A percentile compares a stretch with the other conserved stretches of the same genome.
These are phyloP conservation scores for Lasiodiplodia sp. DNA, from an alignment of 2,329 filamentous ascomycete species.

Conservation along the genomic window DNA sequence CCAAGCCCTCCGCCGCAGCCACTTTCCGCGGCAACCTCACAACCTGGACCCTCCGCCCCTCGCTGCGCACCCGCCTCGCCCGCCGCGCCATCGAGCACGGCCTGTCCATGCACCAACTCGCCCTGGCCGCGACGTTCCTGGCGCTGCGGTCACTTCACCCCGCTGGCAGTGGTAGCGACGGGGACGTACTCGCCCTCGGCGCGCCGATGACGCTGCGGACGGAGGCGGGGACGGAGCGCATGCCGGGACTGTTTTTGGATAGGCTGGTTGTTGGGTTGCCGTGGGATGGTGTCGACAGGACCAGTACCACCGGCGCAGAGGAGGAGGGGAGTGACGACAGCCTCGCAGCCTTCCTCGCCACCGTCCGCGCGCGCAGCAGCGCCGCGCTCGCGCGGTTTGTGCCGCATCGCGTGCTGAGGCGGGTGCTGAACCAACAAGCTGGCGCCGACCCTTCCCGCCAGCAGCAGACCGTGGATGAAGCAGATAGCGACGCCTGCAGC, in stretches of 20 bases:
- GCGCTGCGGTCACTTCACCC: constrained; percentile 8
- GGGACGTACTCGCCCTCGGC: constrained; percentile 17
- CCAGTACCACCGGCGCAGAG: not conserved
- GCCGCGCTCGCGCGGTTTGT: constrained; percentile 9
- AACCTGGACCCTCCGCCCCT: not conserved
- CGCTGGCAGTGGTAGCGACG: not conserved
- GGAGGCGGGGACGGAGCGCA: constrained; percentile 25
- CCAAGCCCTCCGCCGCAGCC: not conserved
- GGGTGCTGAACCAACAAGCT: not conserved
- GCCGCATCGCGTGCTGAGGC: constrained; percentile 11
- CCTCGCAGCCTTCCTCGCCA: not conserved
- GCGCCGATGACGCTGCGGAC: constrained; percentile 25
- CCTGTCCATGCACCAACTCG: constrained; percentile 16
- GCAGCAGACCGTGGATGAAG: not conserved
- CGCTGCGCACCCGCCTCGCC: not conserved
- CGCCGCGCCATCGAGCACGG: not conserved
- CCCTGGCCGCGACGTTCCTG: constrained; percentile 17
- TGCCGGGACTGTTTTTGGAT: constrained; percentile 30
- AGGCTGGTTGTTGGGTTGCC: constrained; percentile 17
- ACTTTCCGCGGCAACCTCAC: not conserved
- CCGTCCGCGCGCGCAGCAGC: not conserved
- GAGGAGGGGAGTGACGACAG: not conserved
- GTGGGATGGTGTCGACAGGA: not conserved
- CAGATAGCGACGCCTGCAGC: not conserved
- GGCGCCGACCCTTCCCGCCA: not conserved